Evolutionary conservation across 108 stramenopile species (phyloP).

Genomic region (Nannochloropsis salina): DNA sequence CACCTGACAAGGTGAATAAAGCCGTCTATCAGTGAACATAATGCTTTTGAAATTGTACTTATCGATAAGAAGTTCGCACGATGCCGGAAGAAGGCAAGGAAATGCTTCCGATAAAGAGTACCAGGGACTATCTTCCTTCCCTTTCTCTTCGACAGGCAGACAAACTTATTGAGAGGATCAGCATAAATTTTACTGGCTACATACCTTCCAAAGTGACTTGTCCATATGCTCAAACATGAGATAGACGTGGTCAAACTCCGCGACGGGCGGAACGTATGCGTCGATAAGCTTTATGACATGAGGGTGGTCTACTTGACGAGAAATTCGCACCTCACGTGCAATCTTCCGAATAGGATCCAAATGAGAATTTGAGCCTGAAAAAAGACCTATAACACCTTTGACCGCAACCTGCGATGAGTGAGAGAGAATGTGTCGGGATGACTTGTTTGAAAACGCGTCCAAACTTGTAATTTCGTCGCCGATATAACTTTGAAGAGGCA

Average conservation of each 20-base stretch:
- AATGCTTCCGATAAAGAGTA: too few relatives aligned
- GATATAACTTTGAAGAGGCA: not conserved
- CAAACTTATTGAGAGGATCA: too few relatives aligned
- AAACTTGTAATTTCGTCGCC: too few relatives aligned
- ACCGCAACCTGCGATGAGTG: not conserved
- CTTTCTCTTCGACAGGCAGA: too few relatives aligned
- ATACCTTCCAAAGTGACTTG: slow-evolving; percentile 14
- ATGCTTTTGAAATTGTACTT: too few relatives aligned
- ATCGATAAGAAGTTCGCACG: too few relatives aligned
- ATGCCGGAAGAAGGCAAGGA: too few relatives aligned
- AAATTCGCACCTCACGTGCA: slow-evolving; percentile 17
- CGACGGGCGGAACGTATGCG: not conserved
- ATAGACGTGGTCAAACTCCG: not conserved
- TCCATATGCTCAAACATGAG: slow-evolving; percentile 20
- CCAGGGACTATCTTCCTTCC: too few relatives aligned
- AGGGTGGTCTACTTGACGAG: slow-evolving; percentile 15
- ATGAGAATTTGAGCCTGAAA: not conserved
- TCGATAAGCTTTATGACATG: not conserved
- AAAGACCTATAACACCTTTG: slow-evolving; percentile 1
- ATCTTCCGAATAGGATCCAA: slow-evolving; percentile 20
- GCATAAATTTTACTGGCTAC: not conserved
- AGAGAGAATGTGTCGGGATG: not conserved
- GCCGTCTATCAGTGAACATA: too few relatives aligned
- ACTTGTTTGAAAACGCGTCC: too few relatives aligned
- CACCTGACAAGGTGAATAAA: not conserved